Evolutionary conservation across 2,329 filamentous ascomycete species (phyloP), one percentile per base, ranked within the genome.

Genomic region (Epichloe glyceriae): DNA sequence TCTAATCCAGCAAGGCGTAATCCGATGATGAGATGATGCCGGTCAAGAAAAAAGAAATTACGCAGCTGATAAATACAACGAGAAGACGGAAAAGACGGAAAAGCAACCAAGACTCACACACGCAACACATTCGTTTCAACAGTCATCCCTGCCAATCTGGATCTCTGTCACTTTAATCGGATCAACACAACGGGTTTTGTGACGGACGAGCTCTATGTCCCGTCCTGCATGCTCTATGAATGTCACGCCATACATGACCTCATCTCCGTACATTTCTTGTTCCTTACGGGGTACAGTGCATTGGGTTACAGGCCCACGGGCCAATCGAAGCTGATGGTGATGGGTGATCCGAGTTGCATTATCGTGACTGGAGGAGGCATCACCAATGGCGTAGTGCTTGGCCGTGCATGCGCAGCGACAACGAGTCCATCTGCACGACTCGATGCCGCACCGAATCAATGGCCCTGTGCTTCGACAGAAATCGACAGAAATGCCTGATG

Each of bases 121-220:
- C 46, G 41, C 38, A 49, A 11, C 26, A 30, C 26, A 22, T 49
- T 49, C 46, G 46, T 42, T 37, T 49, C 46, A 49, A 6, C 46
- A 11, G 17, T 41, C 15, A 19, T 26, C 38, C 46, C 46, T 34
- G 38, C 15, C 38, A 20, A 34, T n/a, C 42, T 30, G 15, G 12
- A 45, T 50, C 51, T 55, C 15, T 33, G 45, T 42, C 40, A 8
- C 40, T 22, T 42, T 4, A 5, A 30, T 30, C 26, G 8, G 8
- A 30, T 30, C 3, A 30, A 30, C 26, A 30, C 26, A 30, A 30
- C 26, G 26, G 26, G 8, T 10, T 30, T 30, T 30, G 26, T 30
- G 26, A 30, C 26, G 26, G 26, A 30, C 26, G 26, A 30, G 22
- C 22, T 26, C 22, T 7, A 8, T 2, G 7, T 26, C 22, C 22